phyloP scores from a whole-genome alignment of 768 basidiomycete species.

The Auricularia heimuer region DNA sequence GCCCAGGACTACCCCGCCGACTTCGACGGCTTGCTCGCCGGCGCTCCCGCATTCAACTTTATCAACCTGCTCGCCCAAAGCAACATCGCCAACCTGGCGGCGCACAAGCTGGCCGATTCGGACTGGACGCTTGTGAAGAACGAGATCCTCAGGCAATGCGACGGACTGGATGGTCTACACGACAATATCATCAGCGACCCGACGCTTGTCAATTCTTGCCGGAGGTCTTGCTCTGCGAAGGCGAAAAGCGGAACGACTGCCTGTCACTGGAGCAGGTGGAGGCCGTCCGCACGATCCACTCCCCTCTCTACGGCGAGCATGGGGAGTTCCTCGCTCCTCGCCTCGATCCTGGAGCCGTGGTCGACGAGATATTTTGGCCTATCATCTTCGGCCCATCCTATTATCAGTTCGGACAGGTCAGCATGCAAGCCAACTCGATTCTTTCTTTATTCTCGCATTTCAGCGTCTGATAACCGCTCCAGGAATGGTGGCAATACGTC shows the following conservation, averaged over 20 bases:
- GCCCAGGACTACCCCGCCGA: slow-evolving; percentile 23
- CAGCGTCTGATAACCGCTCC: no score
- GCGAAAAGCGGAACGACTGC: slow-evolving; percentile 10
- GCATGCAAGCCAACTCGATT: no score
- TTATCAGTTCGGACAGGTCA: no score
- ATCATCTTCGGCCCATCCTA: no score
- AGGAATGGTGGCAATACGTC: no score
- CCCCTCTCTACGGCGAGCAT: slow-evolving; percentile 18
- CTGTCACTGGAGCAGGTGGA: slow-evolving; percentile 19
- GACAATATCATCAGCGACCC: slow-evolving; percentile 23
- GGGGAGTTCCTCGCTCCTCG: slow-evolving; percentile 17
- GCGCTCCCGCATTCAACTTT: slow-evolving; percentile 21
- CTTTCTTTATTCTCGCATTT: no score
- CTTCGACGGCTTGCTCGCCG: slow-evolving; percentile 24
- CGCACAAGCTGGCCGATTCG: no score
- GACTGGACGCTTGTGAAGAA: slow-evolving; percentile 16
- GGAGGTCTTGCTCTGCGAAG: slow-evolving; percentile 18
- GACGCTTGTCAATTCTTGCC: slow-evolving; percentile 21
- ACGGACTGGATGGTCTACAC: slow-evolving; percentile 20
- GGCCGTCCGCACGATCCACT: slow-evolving; percentile 18
- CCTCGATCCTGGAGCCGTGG: slow-evolving; percentile 20
- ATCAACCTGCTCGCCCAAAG: not conserved
- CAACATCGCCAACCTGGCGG: no score
- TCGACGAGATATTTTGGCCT: no score
- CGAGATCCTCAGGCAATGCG: slow-evolving; percentile 24